Evolutionary conservation across 805 yeast genomes (phyloP), one percentile per base, ranked within the genome.

Genomic region (Ogataea angusta): DNA sequence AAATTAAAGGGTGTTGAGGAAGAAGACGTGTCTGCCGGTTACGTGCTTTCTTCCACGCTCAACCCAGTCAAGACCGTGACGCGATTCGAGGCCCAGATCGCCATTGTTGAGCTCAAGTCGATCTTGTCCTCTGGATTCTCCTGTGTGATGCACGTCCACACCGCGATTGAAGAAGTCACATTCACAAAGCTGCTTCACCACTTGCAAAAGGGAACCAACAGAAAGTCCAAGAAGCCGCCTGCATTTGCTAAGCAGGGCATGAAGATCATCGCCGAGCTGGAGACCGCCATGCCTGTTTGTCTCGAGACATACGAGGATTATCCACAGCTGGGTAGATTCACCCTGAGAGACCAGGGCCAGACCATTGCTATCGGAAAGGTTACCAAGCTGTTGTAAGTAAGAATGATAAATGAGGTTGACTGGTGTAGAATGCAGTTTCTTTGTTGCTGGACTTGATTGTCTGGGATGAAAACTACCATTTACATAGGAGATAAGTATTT

Each of bases 321-420:
- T 62, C 97, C 91, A 53, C 98, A 93, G 69, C 76, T 93, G 58
- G 99, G 99, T 63, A 82, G 99, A 69, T 93, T 93, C 67, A 93
- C 99, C 21, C 77, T 93, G 65, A 89, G 99, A 76, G 99, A 93
- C 69, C 98, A 93, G 72, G 99, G 98, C 63, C 81, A 81, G 48
- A 93, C 99, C 39, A 90, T 93, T 68, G 99, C 99, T 51, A 93
- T 93, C 66, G 99, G 99, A 69, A 90, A 91, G 69, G 88, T 93
- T 58, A 86, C 95, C 45, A 91, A 91, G 71, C 71, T 93, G 51
- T 71, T 89, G 64, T 82, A 76, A 24, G 36, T 10, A 9, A n/a
- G 28, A 29, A 29, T 29, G 19, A 29, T 24, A 12, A 24, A 24
- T 12, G 27, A 24, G 24, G 9, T 21, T 21, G n/a, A n/a, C n/a